Evolutionary conservation across 2,329 filamentous ascomycete genomes (phyloP), one percentile per base, ranked within the genome.

Genomic region (Rhinocladiella mackenziei): DNA sequence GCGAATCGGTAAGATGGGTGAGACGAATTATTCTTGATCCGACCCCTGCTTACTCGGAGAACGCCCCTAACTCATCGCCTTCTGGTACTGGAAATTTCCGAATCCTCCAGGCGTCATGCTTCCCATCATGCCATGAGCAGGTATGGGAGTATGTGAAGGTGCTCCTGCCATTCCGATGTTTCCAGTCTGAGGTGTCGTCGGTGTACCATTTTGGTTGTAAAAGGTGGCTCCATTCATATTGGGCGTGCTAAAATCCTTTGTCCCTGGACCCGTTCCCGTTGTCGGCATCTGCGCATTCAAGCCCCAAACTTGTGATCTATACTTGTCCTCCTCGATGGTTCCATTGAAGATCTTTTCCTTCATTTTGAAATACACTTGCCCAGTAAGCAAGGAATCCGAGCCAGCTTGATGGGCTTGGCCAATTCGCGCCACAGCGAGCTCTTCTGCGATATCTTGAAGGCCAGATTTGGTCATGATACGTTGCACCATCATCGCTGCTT

Each of bases 281-380:
- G 68, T 74, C 58, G 66, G 77, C 71, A 65, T 84, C 80, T 55
- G 85, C 76, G 68, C 84, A 39, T 89, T 89, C 7, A 97, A 73
- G 8, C 91, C 91, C 86, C 91, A 97, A 57, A 96, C 89, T 66
- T 94, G 91, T 48, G 89, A 89, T 4, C 86, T 72, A 55, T 94
- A 88, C 56, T 94, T 74, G 23, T 75, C 85, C 20, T 86, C 80
- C 5, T 86, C 81, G 34, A 96, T 84, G 17, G 81, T 76, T 50
- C 86, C 84, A 57, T 84, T 83, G 68, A 94, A 97, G 54, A 97
- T 86, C 61, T 86, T 82, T 62, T 89, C 84, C 48, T 83, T 81
- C 74, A 97, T 84, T 59, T 89, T 85, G 78, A 94, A 98, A 69
- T 96, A 98, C 20, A 96, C 88, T 58, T 85, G 84, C 36, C 92